A percentile compares a stretch with the other conserved stretches of the same genome.
Evolutionary conservation across 192 early-diverging fungal species (phyloP).

Genomic region (Blastocladiella britannica): DNA sequence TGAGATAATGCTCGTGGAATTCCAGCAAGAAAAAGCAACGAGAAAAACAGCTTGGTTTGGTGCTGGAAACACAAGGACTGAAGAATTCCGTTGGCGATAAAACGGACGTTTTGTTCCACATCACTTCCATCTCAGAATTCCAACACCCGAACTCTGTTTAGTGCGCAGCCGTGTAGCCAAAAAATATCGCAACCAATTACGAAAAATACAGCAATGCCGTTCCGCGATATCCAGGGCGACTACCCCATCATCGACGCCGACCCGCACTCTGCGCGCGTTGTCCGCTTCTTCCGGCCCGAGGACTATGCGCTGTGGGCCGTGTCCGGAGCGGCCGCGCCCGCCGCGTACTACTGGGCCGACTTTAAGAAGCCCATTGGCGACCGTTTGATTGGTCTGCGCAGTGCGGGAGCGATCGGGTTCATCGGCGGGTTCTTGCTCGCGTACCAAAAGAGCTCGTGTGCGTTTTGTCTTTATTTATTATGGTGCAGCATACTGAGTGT

Average conservation of each 20-base stretch:
- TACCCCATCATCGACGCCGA: background rate
- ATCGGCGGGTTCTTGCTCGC: background rate
- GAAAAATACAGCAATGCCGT: too few species aligned
- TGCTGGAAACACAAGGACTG: too few species aligned
- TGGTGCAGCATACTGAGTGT: background rate
- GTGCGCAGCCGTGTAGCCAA: too few species aligned
- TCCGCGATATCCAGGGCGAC: background rate
- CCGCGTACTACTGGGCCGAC: constrained; percentile 1
- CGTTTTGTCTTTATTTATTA: too few species aligned
- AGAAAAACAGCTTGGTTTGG: too few species aligned
- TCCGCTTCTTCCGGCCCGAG: background rate
- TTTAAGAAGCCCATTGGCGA: background rate
- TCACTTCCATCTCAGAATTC: too few species aligned
- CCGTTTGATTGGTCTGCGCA: background rate
- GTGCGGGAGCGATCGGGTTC: background rate
- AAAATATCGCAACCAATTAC: too few species aligned
- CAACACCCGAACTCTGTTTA: too few species aligned
- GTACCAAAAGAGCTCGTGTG: background rate
- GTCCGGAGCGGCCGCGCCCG: background rate
- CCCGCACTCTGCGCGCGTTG: background rate
- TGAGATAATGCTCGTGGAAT: too few species aligned
- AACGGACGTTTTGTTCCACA: too few species aligned
- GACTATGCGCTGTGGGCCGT: background rate
- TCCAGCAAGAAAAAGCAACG: too few species aligned
- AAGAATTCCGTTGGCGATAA: too few species aligned